These are phyloP conservation scores for Candida awuae DNA, from an alignment of 805 yeast genomes.

Conservation along the genomic window DNA sequence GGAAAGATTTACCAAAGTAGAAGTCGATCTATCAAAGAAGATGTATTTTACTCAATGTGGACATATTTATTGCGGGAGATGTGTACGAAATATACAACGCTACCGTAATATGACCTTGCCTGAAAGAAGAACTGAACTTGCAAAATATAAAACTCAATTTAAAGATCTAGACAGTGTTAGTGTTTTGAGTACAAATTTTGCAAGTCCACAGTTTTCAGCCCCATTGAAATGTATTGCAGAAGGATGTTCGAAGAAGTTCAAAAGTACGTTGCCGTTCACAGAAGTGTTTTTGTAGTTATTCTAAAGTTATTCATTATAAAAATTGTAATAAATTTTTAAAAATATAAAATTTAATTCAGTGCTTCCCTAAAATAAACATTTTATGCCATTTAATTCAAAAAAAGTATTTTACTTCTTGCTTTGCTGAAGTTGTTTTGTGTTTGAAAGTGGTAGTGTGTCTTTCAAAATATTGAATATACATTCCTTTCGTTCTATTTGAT, in stretches of 20 bases:
- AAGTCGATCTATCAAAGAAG: constrained; percentile 53
- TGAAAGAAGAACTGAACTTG: constrained; percentile 8
- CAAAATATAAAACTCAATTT: constrained; percentile 16
- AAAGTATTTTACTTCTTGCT: too few species aligned
- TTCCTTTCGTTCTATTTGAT: too few species aligned
- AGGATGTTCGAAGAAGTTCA: constrained; percentile 39
- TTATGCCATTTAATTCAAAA: too few species aligned
- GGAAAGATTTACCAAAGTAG: constrained; percentile 42
- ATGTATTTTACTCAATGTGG: constrained; percentile 69
- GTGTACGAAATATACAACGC: constrained; percentile 57
- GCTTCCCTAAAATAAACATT: too few species aligned
- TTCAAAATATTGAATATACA: too few species aligned
- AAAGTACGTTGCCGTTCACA: constrained; percentile 42
- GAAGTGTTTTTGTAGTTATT: constrained; percentile 37
- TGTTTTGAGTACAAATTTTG: constrained; percentile 23
- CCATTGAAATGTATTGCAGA: constrained; percentile 52
- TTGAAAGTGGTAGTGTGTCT: too few species aligned
- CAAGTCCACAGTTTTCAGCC: constrained; percentile 40
- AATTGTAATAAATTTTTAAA: too few species aligned
- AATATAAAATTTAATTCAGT: too few species aligned
- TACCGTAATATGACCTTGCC: constrained; percentile 6
- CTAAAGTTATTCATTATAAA: too few species aligned
- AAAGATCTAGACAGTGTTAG: constrained; percentile 14
- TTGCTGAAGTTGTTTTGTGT: too few species aligned
- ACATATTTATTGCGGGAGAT: constrained; percentile 79